phyloP scores from a whole-genome alignment of 202 grass and related monocot genomes.

The Setaria italica region DNA sequence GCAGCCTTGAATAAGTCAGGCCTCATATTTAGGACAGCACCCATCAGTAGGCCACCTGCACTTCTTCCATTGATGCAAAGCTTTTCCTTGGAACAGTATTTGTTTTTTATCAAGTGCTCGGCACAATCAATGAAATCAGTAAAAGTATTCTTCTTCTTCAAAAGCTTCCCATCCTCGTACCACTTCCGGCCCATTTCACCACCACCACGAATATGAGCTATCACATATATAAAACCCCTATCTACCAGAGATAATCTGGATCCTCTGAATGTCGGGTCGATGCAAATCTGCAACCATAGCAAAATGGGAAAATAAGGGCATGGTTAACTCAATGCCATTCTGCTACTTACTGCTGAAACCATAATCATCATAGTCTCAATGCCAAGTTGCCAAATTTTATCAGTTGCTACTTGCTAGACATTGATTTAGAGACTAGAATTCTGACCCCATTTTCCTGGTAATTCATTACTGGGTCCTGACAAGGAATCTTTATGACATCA shows the following conservation, averaged over 20 bases:
- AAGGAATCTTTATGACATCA: not conserved
- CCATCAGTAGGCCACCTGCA: conserved; percentile 83
- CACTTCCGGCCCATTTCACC: conserved; percentile 97
- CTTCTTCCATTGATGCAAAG: conserved; percentile 94
- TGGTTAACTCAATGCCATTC: not conserved
- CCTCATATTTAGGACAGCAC: conserved; percentile 91
- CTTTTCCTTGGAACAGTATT: conserved; percentile 81
- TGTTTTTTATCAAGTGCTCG: conserved; percentile 85
- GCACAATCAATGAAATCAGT: conserved; percentile 93
- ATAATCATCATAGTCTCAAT: conserved; percentile 2
- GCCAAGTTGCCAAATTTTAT: not conserved
- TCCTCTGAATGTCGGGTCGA: conserved; percentile 76
- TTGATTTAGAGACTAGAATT: not conserved
- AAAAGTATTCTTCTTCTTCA: conserved; percentile 93
- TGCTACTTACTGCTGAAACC: conserved; percentile 6
- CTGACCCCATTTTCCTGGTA: not conserved
- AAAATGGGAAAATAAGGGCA: conserved; percentile 10
- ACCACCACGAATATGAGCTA: conserved; percentile 94
- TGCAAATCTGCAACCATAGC: conserved; percentile 64
- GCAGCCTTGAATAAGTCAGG: conserved; percentile 87
- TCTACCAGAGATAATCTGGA: conserved; percentile 83
- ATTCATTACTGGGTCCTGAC: not conserved
- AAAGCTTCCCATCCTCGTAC: conserved; percentile 90
- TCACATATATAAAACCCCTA: conserved; percentile 82
- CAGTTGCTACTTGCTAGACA: not conserved